phyloP scores from a whole-genome alignment of 164 flowering plant species.

The Aristolochia fimbriata region DNA sequence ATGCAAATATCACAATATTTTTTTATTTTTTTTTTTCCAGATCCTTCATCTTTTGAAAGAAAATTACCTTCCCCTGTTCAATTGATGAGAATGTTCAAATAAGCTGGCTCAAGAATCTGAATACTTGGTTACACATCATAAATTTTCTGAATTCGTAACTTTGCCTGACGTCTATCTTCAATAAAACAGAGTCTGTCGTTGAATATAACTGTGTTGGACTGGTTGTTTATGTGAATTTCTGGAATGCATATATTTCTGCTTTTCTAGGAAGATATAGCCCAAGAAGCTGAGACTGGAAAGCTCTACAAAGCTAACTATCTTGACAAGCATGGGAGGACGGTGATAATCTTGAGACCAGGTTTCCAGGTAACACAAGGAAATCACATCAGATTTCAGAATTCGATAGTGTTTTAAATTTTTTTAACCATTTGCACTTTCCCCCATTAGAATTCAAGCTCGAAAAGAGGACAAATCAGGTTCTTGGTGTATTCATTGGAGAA shows the following conservation, averaged over 20 bases:
- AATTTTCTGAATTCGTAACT: no score
- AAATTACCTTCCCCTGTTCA: no score
- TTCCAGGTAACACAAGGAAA: constrained; percentile 26
- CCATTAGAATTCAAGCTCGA: constrained; percentile 47
- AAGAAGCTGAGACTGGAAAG: constrained; percentile 57
- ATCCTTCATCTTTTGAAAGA: no score
- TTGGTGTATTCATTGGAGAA: constrained; percentile 73
- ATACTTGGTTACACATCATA: no score
- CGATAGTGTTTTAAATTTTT: no score
- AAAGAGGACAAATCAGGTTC: constrained; percentile 50
- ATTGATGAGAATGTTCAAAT: no score
- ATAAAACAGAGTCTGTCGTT: no score
- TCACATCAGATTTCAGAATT: no score
- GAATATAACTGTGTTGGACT: no score
- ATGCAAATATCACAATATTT: constrained; percentile 5
- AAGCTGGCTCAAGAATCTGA: no score
- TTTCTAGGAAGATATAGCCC: constrained; percentile 45
- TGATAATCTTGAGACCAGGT: constrained; percentile 66
- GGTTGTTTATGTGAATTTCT: background rate
- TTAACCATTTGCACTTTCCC: background rate
- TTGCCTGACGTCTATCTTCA: no score
- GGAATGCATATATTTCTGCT: background rate
- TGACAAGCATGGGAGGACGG: constrained; percentile 53
- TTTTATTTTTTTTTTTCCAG: no score
- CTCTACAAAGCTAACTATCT: constrained; percentile 37